Base-by-base conservation (phyloP, 2,329 filamentous ascomycete genomes). In the Aspergillaceae sp. region DNA sequence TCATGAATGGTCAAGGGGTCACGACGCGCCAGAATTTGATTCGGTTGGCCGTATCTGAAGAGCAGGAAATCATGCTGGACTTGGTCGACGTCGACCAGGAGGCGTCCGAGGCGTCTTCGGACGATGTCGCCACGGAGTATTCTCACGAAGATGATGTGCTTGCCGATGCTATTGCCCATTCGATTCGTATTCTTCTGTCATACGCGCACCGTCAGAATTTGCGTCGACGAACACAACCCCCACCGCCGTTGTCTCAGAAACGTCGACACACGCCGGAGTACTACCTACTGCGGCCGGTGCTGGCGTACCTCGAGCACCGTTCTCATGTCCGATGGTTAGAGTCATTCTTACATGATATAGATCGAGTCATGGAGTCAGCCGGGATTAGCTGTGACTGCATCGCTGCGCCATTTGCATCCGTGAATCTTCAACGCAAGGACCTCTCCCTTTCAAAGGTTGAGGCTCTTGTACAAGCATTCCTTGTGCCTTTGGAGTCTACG, bases 201-300 rank as follows among this genome's bases (percentile, higher is more conserved):
- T 83, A 90, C 52, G 82, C 86, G 2, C 91, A 97, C 63, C 80
- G 84, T 7, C 79, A 86, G 60, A 89, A 84, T 53, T 78, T 80
- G 35, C 77, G 78, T 38, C 63, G 66, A 11, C 79, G 89, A 45
- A 84, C 83, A 1, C 78, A 82, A 29, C 73, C 81, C 1, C 82
- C 83, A 6, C 69, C 72, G 5, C 77, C 82, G 4, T 59, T 82
- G 48, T 69, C 72, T 7, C 68, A 71, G 10, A 71, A 71, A 43
- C 75, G 74, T 48, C 70, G 72, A 33, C 61, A 74, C 26, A 68
- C 66, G 5, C 72, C 72, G 2, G 69, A 78, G 40, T 75, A 81
- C 44, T 67, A 72, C n/a, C 70, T 86, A 26, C 64, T 86, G 11
- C 75, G 79, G 8, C 78, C 80, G 2, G 63, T 84, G 5, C 63